Conservation (phyloP, 257 asterid genomes). For the Solanum phureja region DNA sequence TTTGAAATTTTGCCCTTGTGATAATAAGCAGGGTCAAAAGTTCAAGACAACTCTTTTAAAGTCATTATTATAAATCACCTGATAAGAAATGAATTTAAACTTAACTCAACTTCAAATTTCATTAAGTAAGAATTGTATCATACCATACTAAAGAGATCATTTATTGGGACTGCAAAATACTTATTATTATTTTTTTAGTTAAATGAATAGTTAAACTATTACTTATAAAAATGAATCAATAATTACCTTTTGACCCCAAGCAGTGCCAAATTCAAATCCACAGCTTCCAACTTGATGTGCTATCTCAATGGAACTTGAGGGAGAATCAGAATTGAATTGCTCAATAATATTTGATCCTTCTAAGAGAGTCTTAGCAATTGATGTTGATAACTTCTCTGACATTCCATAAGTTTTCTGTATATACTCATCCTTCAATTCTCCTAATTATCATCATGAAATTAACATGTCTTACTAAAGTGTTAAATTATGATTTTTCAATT, state of each 20-base stretch:
- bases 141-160: not conserved
- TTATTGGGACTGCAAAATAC: not conserved
- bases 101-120: not conserved
- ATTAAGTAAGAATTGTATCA: not conserved
- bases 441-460: not conserved
- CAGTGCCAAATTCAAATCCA: slow-evolving; percentile 13
- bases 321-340: not conserved
- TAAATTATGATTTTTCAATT: too few relatives aligned
- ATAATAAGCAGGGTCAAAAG: not conserved
- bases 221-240: not conserved
- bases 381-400: slow-evolving; percentile 4
- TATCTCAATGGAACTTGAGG: slow-evolving; percentile 1
- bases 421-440: not conserved
- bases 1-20: not conserved
- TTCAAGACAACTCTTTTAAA: not conserved
- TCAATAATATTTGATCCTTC: not conserved
- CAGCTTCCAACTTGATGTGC: slow-evolving; percentile 17
- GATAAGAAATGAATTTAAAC: not conserved
- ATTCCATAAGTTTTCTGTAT: slow-evolving; percentile 10
- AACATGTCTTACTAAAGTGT: not conserved
- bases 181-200: too few relatives aligned
- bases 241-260: slow-evolving; percentile 27
- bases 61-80: too few relatives aligned
- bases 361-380: slow-evolving; percentile 4
- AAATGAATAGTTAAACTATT: not conserved